Evolutionary conservation across 2,329 filamentous ascomycete genomes (phyloP), one percentile per base, ranked within the genome.

Genomic region (Geosmithia flava): DNA sequence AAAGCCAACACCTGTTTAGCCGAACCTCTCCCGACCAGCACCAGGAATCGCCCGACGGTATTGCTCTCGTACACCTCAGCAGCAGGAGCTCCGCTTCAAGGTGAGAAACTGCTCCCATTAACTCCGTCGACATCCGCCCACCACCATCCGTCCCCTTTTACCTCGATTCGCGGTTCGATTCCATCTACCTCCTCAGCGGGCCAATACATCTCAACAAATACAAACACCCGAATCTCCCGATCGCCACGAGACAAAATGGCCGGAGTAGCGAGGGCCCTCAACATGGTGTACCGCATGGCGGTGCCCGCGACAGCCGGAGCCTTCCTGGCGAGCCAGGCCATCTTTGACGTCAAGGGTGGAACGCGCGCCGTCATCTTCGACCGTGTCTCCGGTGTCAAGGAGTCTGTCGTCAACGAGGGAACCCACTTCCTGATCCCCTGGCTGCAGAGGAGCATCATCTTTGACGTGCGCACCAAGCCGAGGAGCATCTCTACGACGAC

Each of bases 281-380:
- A 74, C 60, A 64, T 71, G 54, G 64, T 84, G 60, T 87, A 83
- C 70, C 75, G 75, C 57, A 75, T 74, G 64, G 86, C 86, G 53
- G 69, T 96, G 48, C 90, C 91, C 44, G 75, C 79, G 49, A 80
- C 85, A 51, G 66, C 86, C 56, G 87, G 76, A 57, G 71, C 80
- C 56, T 76, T 79, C 49, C 60, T 91, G 51, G 71, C 79, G 55
- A 83, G 89, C 66, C 78, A 87, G 55, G 87, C 89, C 50, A 80
- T 98, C 53, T 98, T 96, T 81, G 93, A 98, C 68, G 93, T 98
- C 64, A 90, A 88, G 66, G 93, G 93, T 64, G 93, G 93, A 59
- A 85, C 84, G 53, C 82, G 93, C 61, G 93, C 93, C 52, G 90
- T 98, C 70, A 98, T 98, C 73, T 98, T 98, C 74, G 94, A 98